Evolutionary conservation across 495 filamentous ascomycete species (phyloP).

Genomic region (Chlorociboria aeruginascens): DNA sequence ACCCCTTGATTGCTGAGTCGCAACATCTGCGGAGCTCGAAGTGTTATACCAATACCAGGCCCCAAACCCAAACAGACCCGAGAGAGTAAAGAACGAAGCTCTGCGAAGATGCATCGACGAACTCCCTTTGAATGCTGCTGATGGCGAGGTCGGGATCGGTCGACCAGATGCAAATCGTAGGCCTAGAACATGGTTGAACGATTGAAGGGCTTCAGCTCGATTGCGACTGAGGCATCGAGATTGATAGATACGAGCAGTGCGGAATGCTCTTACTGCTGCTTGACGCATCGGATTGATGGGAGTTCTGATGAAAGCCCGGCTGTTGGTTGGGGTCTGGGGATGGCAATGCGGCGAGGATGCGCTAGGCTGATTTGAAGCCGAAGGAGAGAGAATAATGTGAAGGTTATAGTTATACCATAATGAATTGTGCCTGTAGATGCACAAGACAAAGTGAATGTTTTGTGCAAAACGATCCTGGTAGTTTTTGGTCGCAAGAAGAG

Average conservation of each 20-base stretch:
- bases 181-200: conserved; percentile 34
- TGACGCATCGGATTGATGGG: conserved; percentile 45
- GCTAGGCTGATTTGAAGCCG: background rate
- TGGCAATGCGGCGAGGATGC: background rate
- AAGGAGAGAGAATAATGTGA: background rate
- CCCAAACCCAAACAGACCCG: conserved; percentile 49
- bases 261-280: conserved; percentile 47
- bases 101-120: conserved; percentile 55
- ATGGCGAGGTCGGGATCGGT: conserved; percentile 22
- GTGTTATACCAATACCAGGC: conserved; percentile 51
- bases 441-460: too few species aligned
- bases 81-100: conserved; percentile 48
- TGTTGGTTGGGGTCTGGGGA: conserved; percentile 1
- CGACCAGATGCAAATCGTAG: conserved; percentile 29
- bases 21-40: background rate
- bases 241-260: conserved; percentile 45
- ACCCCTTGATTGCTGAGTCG: conserved; percentile 1
- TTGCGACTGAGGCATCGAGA: conserved; percentile 35
- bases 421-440: too few species aligned
- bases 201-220: conserved; percentile 25
- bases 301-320: conserved; percentile 9
- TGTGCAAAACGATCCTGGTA: too few species aligned
- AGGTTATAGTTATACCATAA: too few species aligned
- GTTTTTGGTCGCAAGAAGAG: too few species aligned
- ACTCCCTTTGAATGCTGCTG: conserved; percentile 10